phyloP scores from a whole-genome alignment of 2,329 filamentous ascomycete species.

The Exophiala alcalophila region DNA sequence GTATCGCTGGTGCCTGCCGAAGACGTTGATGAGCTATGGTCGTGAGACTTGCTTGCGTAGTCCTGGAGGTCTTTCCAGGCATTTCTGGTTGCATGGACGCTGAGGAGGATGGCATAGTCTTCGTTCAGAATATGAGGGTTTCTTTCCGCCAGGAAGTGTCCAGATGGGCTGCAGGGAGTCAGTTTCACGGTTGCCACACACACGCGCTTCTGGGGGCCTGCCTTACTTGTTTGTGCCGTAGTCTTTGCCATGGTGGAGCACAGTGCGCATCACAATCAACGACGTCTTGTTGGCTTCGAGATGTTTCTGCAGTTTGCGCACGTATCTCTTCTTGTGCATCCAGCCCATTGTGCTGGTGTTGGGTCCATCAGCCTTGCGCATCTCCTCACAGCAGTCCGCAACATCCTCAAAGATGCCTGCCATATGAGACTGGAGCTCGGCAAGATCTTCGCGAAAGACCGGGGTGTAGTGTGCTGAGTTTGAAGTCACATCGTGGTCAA shows the following conservation, averaged over 20 bases:
- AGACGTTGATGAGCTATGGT: constrained; percentile 13
- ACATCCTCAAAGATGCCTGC: constrained; percentile 29
- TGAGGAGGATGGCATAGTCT: constrained; percentile 29
- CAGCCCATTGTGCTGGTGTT: constrained; percentile 21
- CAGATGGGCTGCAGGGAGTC: constrained; percentile 18
- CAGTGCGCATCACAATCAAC: constrained; percentile 31
- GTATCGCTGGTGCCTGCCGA: constrained; percentile 6
- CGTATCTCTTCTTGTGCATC: constrained; percentile 28
- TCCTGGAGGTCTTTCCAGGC: constrained; percentile 26
- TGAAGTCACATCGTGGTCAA: constrained; percentile 23
- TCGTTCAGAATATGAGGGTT: constrained; percentile 27
- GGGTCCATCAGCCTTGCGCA: constrained; percentile 25
- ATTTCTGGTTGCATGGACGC: constrained; percentile 27
- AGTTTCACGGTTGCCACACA: not conserved
- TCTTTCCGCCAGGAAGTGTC: constrained; percentile 24
- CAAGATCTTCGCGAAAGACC: constrained; percentile 28
- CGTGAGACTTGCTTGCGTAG: constrained; percentile 13
- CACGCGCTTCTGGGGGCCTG: not conserved
- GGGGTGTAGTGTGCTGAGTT: constrained; percentile 27
- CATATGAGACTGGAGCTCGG: constrained; percentile 26
- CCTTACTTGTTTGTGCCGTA: constrained; percentile 29
- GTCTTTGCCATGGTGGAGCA: constrained; percentile 30
- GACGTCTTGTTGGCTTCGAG: constrained; percentile 30
- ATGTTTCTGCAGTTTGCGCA: constrained; percentile 29
- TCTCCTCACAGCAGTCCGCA: constrained; percentile 26